phyloP scores from a whole-genome alignment of 345 rosid genomes.

The Pistacia vera region DNA sequence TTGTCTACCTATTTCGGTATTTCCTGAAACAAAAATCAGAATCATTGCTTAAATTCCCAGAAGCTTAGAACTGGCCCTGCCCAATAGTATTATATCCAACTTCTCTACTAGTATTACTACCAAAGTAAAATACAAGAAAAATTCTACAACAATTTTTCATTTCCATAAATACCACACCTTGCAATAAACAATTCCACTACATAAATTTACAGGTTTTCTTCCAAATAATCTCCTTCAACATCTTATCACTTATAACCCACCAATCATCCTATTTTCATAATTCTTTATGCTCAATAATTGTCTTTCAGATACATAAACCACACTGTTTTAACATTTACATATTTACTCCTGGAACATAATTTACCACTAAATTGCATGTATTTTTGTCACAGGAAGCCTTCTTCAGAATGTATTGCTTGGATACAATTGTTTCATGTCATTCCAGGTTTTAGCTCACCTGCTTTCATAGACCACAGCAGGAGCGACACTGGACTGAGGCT shows the following conservation, averaged over 20 bases:
- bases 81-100: no score
- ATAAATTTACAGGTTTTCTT: slow-evolving; percentile 1
- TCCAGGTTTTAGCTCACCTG: slow-evolving; percentile 3
- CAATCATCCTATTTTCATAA: not conserved
- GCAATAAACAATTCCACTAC: not conserved
- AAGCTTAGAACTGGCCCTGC: no score
- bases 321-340: slow-evolving; percentile 1
- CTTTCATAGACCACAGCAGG: not conserved
- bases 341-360: slow-evolving; percentile 18
- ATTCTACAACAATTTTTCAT: not conserved
- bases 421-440: not conserved
- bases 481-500: not conserved
- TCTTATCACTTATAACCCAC: not conserved
- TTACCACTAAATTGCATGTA: not conserved
- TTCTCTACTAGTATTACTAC: not conserved
- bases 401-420: not conserved
- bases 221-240: not conserved
- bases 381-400: not conserved
- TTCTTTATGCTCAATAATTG: not conserved
- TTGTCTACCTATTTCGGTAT: no score
- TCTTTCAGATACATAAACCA: slow-evolving; percentile 8
- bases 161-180: slow-evolving; percentile 5
- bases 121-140: not conserved
- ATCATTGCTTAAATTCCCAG: no score
- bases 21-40: no score